Evolutionary conservation across 1,139 yeast species (phyloP), one percentile per base, ranked within the genome.

Genomic region (Protomyces gravidus): DNA sequence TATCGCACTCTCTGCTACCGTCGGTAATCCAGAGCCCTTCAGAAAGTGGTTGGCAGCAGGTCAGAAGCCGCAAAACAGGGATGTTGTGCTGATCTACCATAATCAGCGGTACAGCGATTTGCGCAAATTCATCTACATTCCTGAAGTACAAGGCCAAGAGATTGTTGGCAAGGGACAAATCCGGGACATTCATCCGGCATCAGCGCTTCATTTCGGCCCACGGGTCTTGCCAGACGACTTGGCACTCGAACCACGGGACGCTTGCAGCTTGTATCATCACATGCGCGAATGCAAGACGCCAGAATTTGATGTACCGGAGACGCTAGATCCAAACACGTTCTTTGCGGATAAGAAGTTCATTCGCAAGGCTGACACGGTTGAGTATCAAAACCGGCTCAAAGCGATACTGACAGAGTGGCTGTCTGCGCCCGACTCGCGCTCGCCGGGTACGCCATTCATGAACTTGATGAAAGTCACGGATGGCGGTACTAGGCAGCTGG

Each of bases 1-100:
- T 17, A 55, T 55, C 32, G 62, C 62, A n/a, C 62, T 59, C 11
- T 59, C 62, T 6, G 62, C 62, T 17, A 59, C 62, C 23, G 60
- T 59, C n/a, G 62, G 62, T 45, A 59, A 59, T 32, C 62, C 62
- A 2, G 47, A 59, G 4, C 60, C 49, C 17, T 59, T 59, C 32
- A 46, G 50, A 3, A 46, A 45, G 13, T 59, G 62, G 62, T 49
- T 59, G 27, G 56, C 62, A 23, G 59, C 62, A 11, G 36, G 52
- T 36, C 62, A 59, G 25, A 48, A 53, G 11, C 60, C 62, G 13
- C 62, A 53, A 45, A 46, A 50, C 23, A 27, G 51, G n/a, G 55
- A 55, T 11, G 55, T 59, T 23, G 51, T 49, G 32, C 46, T 59
- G 5, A 57, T 59, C 28, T 49, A 50, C 15, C 62, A 59, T 49